Evolutionary conservation across 768 basidiomycete genomes (phyloP).

Genomic region (Infundibulicybe gibba): DNA sequence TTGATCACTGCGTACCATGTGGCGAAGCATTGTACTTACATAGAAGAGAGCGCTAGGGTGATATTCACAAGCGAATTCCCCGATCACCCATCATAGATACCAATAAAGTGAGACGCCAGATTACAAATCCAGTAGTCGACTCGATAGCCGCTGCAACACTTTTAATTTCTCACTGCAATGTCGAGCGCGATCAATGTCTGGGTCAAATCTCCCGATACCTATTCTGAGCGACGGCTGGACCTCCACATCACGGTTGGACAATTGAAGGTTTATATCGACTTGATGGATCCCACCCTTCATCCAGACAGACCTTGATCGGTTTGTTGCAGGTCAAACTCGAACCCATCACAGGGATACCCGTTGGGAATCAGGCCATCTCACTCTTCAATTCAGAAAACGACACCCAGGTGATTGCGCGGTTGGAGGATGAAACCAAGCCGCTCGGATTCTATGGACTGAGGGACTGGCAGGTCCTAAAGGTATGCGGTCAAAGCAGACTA

Average conservation of each 20-base stretch:
- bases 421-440: slow-evolving; percentile 64
- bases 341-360: slow-evolving; percentile 86
- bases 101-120: too few species aligned
- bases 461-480: slow-evolving; percentile 82
- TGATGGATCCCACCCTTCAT: slow-evolving; percentile 5
- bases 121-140: too few species aligned
- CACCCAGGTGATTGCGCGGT: slow-evolving; percentile 39
- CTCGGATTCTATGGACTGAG: slow-evolving; percentile 73
- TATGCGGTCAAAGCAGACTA: slow-evolving; percentile 24
- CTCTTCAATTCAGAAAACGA: slow-evolving; percentile 59
- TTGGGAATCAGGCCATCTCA: slow-evolving; percentile 63
- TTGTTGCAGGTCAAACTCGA: slow-evolving; percentile 70
- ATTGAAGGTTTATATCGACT: slow-evolving; percentile 62
- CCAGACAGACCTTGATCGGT: slow-evolving; percentile 6
- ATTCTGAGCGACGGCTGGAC: slow-evolving; percentile 84
- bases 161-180: too few species aligned
- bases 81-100: too few species aligned
- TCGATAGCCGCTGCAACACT: too few species aligned
- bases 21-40: too few species aligned
- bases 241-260: slow-evolving; percentile 68
- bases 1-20: too few species aligned
- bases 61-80: too few species aligned
- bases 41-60: too few species aligned
- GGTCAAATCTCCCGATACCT: slow-evolving; percentile 84
- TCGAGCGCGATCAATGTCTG: slow-evolving; percentile 45